Percentiles rank a stretch among this genome's conserved stretches.
phyloP scores from a whole-genome alignment of 2,329 filamentous ascomycete species.

The Neonectria neomacrospora region DNA sequence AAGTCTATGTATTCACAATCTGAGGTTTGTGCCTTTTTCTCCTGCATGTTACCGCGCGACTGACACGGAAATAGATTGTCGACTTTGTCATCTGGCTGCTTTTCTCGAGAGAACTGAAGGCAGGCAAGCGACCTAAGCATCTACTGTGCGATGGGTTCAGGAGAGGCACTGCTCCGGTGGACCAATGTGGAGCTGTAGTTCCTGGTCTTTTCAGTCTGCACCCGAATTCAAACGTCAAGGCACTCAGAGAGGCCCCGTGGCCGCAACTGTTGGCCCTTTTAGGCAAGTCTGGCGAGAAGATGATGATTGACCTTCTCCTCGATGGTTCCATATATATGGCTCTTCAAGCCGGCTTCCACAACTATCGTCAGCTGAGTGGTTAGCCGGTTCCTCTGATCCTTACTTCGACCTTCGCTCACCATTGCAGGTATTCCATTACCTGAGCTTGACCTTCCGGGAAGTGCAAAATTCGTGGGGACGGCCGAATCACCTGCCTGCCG shows the following conservation, averaged over 20 bases:
- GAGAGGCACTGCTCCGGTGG: constrained; percentile 52
- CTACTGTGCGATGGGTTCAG: constrained; percentile 87
- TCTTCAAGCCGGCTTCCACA: constrained; percentile 68
- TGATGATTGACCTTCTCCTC: constrained; percentile 81
- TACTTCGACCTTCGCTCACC: constrained; percentile 4
- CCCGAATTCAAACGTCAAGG: constrained; percentile 75
- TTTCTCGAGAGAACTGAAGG: constrained; percentile 68
- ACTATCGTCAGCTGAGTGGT: constrained; percentile 85
- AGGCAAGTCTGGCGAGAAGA: constrained; percentile 77
- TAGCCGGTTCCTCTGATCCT: constrained; percentile 39
- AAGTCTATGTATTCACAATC: constrained; percentile 66
- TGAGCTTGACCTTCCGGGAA: constrained; percentile 52
- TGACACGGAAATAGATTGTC: constrained; percentile 67
- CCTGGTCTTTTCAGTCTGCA: constrained; percentile 73
- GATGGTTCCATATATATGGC: constrained; percentile 80
- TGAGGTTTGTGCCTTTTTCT: constrained; percentile 62
- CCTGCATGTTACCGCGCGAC: constrained; percentile 1
- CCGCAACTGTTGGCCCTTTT: constrained; percentile 77
- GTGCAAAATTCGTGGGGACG: constrained; percentile 18
- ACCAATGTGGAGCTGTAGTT: constrained; percentile 57
- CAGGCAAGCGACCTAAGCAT: constrained; percentile 69
- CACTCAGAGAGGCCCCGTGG: constrained; percentile 79
- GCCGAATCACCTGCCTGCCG: constrained; percentile 18
- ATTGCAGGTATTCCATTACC: constrained; percentile 61
- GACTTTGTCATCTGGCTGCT: constrained; percentile 82